Percentiles rank a stretch among this genome's conserved stretches.
Evolutionary conservation across 2,329 filamentous ascomycete species (phyloP).

Genomic region (Aspergillus phoenicis): DNA sequence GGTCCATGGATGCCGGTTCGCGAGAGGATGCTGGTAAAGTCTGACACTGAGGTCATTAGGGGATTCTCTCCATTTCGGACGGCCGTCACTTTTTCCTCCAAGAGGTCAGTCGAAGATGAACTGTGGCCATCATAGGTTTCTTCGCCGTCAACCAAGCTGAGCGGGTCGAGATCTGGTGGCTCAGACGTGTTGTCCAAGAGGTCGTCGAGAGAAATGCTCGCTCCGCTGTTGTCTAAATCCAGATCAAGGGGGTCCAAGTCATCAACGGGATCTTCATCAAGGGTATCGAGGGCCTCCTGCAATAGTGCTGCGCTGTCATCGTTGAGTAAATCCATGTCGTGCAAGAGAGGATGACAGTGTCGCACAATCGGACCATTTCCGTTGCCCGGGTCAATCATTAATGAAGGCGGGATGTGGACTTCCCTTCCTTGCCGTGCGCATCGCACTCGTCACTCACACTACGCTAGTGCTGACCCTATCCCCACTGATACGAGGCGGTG

Average conservation of each 20-base stretch:
- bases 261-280: background rate
- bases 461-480: background rate
- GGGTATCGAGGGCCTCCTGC: background rate
- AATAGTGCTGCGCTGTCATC: background rate
- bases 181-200: background rate
- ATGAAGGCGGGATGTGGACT: too few relatives aligned
- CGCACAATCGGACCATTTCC: background rate
- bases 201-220: background rate
- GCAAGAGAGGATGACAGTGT: background rate
- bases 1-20: slow-evolving; percentile 31
- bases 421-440: too few relatives aligned
- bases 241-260: background rate
- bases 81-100: slow-evolving; percentile 28
- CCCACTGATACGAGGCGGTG: background rate
- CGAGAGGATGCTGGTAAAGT: slow-evolving; percentile 31
- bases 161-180: background rate
- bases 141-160: slow-evolving; percentile 7
- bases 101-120: slow-evolving; percentile 21
- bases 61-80: slow-evolving; percentile 31
- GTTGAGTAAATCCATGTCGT: background rate
- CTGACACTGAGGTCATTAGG: slow-evolving; percentile 28
- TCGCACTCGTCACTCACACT: background rate
- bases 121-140: slow-evolving; percentile 1
- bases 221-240: background rate
- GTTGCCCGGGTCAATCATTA: background rate